Evolutionary conservation across 352 stramenopile genomes (phyloP).

Genomic region (Globisporangium mamillatum): DNA sequence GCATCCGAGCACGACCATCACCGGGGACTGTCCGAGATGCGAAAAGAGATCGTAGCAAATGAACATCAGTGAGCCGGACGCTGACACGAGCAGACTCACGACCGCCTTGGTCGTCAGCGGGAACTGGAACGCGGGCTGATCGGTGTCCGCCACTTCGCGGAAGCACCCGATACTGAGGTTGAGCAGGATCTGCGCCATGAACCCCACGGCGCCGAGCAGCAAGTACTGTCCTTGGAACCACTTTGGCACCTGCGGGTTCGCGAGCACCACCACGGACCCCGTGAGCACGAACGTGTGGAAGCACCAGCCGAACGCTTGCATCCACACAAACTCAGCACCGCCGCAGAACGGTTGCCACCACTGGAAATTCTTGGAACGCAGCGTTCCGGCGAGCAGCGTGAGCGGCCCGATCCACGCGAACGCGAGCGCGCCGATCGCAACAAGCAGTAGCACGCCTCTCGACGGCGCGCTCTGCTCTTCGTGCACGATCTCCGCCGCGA

Average conservation of each 20-base stretch:
- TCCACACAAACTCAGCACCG: conserved; percentile 56
- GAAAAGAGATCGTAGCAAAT: conserved; percentile 38
- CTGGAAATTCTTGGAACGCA: conserved; percentile 40
- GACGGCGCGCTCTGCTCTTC: conserved; percentile 22
- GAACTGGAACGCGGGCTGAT: conserved; percentile 21
- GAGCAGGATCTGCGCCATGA: conserved; percentile 52
- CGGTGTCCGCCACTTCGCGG: conserved; percentile 17
- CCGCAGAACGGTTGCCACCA: conserved; percentile 63
- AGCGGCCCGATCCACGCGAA: conserved; percentile 60
- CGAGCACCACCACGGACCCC: conserved; percentile 36
- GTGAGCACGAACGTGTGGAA: conserved; percentile 49
- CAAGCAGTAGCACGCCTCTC: conserved; percentile 36
- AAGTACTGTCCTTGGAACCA: conserved; percentile 57
- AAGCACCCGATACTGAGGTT: conserved; percentile 58
- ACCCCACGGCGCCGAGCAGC: conserved; percentile 44
- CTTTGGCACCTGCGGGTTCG: conserved; percentile 35
- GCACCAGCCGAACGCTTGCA: conserved; percentile 61
- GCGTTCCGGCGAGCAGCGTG: conserved; percentile 47
- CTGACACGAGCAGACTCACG: conserved; percentile 46
- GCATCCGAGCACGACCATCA: conserved; percentile 32
- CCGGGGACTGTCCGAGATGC: conserved; percentile 27
- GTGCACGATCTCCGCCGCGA: conserved; percentile 47
- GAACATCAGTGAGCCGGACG: conserved; percentile 42
- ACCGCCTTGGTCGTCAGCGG: conserved; percentile 46
- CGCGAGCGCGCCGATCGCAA: conserved; percentile 44